These are phyloP conservation scores for Rhexocercosporidium sp. DNA, from an alignment of 2,329 filamentous ascomycete species.

Conservation along the genomic window DNA sequence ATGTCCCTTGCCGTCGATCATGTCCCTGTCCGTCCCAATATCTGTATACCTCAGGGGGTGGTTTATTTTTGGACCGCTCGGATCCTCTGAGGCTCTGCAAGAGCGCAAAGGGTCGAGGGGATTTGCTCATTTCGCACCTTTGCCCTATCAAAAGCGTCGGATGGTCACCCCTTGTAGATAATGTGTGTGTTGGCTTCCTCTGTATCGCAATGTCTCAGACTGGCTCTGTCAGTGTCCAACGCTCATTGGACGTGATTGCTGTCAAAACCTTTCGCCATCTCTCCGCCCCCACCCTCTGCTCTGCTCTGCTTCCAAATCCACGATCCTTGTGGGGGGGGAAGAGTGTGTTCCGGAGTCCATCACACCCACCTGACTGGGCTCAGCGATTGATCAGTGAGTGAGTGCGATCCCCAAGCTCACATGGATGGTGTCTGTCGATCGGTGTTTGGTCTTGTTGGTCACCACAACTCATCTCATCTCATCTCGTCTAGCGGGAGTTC, in stretches of 20 bases:
- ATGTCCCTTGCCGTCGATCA: conserved; percentile 13
- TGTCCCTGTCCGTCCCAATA: conserved; percentile 22
- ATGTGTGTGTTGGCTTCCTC: neutral
- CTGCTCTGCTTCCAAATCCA: neutral
- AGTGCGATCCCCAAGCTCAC: neutral
- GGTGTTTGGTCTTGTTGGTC: neutral
- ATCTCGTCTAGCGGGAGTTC: neutral
- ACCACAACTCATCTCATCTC: neutral
- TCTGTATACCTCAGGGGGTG: conserved; percentile 17
- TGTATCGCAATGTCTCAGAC: conserved; percentile 4
- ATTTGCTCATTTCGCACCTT: conserved; percentile 8
- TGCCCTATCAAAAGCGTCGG: neutral
- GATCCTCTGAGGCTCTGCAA: conserved; percentile 11
- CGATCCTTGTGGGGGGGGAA: neutral
- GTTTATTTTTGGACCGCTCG: conserved; percentile 13
- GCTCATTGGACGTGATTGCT: neutral
- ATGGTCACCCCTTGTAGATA: neutral
- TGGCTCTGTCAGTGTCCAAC: neutral
- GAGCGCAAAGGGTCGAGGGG: neutral
- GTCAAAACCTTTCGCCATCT: neutral
- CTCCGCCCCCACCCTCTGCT: neutral
- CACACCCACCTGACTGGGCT: too few species aligned
- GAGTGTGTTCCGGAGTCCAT: too few species aligned
- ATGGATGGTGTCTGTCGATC: neutral
- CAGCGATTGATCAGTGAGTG: too few species aligned